Conservation (phyloP, 2,329 filamentous ascomycete genomes). For the Scedosporium boydii region DNA sequence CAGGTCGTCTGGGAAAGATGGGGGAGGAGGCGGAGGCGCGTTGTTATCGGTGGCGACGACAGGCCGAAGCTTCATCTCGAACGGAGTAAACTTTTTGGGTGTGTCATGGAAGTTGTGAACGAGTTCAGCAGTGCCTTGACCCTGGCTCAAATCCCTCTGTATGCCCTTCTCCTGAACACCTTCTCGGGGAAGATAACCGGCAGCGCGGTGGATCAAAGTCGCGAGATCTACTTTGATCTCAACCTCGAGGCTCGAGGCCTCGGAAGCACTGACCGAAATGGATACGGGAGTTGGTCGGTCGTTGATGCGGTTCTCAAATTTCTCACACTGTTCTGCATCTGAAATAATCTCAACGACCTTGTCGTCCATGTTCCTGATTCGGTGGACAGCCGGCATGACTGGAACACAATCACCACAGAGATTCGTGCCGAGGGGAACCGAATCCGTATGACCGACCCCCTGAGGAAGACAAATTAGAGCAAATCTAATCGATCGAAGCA, state of each 20-base stretch:
- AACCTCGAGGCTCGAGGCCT: conserved; percentile 1
- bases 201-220: conserved; percentile 11
- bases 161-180: neutral
- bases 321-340: conserved; percentile 5
- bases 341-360: conserved; percentile 4
- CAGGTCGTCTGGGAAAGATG: conserved; percentile 10
- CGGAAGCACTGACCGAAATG: neutral
- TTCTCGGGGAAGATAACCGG: conserved; percentile 9
- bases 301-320: conserved; percentile 7
- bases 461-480: neutral
- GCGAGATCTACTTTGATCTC: conserved; percentile 10
- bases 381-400: neutral
- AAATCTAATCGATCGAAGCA: neutral
- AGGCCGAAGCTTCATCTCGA: neutral
- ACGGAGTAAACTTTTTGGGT: neutral
- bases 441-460: neutral
- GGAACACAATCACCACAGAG: conserved; percentile 2
- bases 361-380: neutral
- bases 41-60: neutral
- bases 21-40: conserved; percentile 1
- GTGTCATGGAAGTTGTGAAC: neutral
- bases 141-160: neutral
- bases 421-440: neutral
- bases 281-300: conserved; percentile 7
- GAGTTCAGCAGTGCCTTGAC: neutral